phyloP scores from a whole-genome alignment of 2,329 filamentous ascomycete genomes.

The Xylaria sp. region DNA sequence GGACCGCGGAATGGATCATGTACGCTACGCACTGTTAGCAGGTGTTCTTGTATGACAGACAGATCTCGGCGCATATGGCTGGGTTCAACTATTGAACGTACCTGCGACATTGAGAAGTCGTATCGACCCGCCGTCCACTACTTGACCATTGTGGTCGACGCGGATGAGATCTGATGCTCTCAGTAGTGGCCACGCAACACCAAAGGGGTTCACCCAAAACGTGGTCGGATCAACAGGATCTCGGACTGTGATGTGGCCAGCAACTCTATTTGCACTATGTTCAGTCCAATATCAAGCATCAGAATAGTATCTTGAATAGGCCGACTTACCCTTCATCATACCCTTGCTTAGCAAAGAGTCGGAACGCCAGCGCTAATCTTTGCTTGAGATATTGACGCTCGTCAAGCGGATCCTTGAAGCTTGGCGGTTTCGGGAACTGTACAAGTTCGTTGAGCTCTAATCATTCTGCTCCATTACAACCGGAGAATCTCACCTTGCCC shows the following conservation, averaged over 20 bases:
- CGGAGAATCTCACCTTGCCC: conserved; percentile 29
- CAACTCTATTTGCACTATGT: conserved; percentile 52
- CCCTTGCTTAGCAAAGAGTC: conserved; percentile 66
- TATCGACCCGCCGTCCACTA: conserved; percentile 69
- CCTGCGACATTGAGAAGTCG: conserved; percentile 49
- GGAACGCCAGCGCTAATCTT: conserved; percentile 64
- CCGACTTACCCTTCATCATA: conserved; percentile 62
- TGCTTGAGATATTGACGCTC: conserved; percentile 65
- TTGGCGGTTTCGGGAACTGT: conserved; percentile 38
- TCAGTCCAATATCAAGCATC: conserved; percentile 11
- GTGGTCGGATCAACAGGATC: conserved; percentile 67
- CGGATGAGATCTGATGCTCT: conserved; percentile 74
- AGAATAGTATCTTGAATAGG: background rate
- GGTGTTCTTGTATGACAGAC: background rate
- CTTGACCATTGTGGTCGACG: conserved; percentile 68
- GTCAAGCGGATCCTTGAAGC: conserved; percentile 46
- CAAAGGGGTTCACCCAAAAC: conserved; percentile 76
- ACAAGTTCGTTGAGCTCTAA: conserved; percentile 8
- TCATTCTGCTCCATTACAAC: background rate
- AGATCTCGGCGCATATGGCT: background rate
- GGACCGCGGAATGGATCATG: conserved; percentile 64
- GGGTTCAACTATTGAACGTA: conserved; percentile 20
- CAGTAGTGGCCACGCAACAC: conserved; percentile 69
- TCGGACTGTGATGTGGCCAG: conserved; percentile 70
- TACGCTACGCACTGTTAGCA: conserved; percentile 47